Base-by-base conservation (phyloP, 1,139 yeast species). In the Suhomyces atakaporum region DNA sequence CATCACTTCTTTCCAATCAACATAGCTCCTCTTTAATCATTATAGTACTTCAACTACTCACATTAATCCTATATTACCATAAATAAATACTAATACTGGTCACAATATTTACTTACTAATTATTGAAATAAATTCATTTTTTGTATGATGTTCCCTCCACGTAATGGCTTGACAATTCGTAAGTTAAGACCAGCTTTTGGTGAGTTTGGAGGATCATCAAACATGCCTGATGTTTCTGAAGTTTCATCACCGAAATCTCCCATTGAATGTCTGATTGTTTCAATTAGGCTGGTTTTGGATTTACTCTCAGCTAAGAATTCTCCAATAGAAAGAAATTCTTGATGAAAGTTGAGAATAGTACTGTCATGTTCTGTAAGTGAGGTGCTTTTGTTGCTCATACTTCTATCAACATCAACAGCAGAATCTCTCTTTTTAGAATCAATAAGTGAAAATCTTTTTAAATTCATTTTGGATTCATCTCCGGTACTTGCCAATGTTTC, bases 121-220 rank as follows among this genome's bases (percentile, higher is more conserved):
- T 31, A 38, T 27, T 46, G 49, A 29, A 47, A 47, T 16, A 47
- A 38, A 28, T 47, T 45, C 40, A 45, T 44, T 30, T 37, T 46
- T 27, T 39, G 49, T 28, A 47, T 42, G 13, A 46, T 43, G 22
- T 55, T 56, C 3, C 84, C 84, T 2, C 86, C 86, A 34, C 84
- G 65, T 41, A 82, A 54, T 1, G 92, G 90, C 55, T 80, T 81
- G 27, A 84, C 79, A 15, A 83, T 82, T 41, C 80, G 63, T 39
- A 78, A 57, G 51, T 77, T 76, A 37, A 79, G 60, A 0, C 83
- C 83, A 15, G 65, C 48, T 32, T 54, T 60, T 14, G 70, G 68
- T 6, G 68, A 60, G 3, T 58, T 57, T 4, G 62, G 51, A 5
- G 46, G 36, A 12, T 42, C 35, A 16, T 43, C 48, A 39, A 48